These are phyloP conservation scores for Trichoderma brevicompactum DNA, from an alignment of 2,329 filamentous ascomycete genomes.

Conservation along the genomic window DNA sequence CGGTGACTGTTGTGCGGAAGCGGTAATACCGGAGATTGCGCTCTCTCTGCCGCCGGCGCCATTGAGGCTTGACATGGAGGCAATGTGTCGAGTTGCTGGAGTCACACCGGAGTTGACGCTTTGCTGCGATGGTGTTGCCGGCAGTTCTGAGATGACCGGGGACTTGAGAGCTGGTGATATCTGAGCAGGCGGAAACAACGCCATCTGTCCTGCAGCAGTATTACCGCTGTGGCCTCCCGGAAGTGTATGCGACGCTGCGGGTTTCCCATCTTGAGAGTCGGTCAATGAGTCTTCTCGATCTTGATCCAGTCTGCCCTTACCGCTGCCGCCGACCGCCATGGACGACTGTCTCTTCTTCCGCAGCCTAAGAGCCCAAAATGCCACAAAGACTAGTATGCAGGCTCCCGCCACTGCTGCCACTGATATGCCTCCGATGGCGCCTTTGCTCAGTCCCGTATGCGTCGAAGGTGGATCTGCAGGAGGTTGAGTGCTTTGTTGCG, in stretches of 20 bases:
- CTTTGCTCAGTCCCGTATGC: slow-evolving; percentile 14
- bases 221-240: too few relatives aligned
- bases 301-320: neutral
- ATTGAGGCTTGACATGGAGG: slow-evolving; percentile 7
- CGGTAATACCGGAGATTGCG: slow-evolving; percentile 10
- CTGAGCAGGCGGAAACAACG: neutral
- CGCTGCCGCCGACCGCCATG: neutral
- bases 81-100: slow-evolving; percentile 7
- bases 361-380: neutral
- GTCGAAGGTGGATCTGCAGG: neutral
- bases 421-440: slow-evolving; percentile 22
- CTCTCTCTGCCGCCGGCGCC: slow-evolving; percentile 17
- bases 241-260: too few relatives aligned
- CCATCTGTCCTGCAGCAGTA: slow-evolving; percentile 8
- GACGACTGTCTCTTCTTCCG: neutral
- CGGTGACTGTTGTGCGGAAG: neutral
- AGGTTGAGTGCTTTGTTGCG: slow-evolving; percentile 6
- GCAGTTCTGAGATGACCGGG: slow-evolving; percentile 21
- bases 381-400: neutral
- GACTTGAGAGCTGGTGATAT: neutral
- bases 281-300: slow-evolving; percentile 1
- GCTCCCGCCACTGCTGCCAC: slow-evolving; percentile 7
- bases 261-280: neutral
- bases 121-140: slow-evolving; percentile 15
- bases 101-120: slow-evolving; percentile 17